Evolutionary conservation across 176 grass and related monocot species (phyloP), one percentile per base, ranked within the genome.

Genomic region (Tillandsia leiboldiana): DNA sequence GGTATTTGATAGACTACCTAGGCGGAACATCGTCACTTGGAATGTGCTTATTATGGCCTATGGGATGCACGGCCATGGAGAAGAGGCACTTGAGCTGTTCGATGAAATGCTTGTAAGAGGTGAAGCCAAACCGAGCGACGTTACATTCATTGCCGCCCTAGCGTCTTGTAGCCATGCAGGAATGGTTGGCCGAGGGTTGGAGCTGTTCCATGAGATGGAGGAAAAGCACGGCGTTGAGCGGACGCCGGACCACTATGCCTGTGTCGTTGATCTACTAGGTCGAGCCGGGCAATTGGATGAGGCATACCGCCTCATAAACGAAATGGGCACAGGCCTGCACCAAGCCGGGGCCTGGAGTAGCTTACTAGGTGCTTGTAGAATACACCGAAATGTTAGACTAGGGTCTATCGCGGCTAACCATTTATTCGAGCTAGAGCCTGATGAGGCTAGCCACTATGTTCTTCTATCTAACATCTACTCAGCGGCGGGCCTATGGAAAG

Each of bases 1-100:
- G 0, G 86, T 92, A 68, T 96, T 96, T 54, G 59, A 90, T 64
- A 72, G 79, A 61, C 80, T 92, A 77, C 83, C 83, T 0, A 85
- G 58, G 33, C 69, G 88, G 53, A 96, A 96, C 42, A 67, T 75
- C n/a, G 85, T 96, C 83, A 96, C 92, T 61, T 96, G 92, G 92
- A 96, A 96, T 69, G 92, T 92, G n/a, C 85, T 96, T 48, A 89
- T 96, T 73, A 89, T 91, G 92, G 92, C 85, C 11, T 89, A 92
- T 50, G 92, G 92, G 53, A 96, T 96, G 92, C 88, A 92, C 29
- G 92, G 92, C 14, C 83, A 78, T 22, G 92, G 92, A 13, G 73
- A 63, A 14, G 76, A 89, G 26, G 86, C 92, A 11, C 51, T 92
- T 29, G 75, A 64, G 15, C 75, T 91, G 65, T 92, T 96, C 50